These are phyloP conservation scores for Cryoendolithus antarcticus DNA, from an alignment of 2,329 filamentous ascomycete genomes.

Conservation along the genomic window DNA sequence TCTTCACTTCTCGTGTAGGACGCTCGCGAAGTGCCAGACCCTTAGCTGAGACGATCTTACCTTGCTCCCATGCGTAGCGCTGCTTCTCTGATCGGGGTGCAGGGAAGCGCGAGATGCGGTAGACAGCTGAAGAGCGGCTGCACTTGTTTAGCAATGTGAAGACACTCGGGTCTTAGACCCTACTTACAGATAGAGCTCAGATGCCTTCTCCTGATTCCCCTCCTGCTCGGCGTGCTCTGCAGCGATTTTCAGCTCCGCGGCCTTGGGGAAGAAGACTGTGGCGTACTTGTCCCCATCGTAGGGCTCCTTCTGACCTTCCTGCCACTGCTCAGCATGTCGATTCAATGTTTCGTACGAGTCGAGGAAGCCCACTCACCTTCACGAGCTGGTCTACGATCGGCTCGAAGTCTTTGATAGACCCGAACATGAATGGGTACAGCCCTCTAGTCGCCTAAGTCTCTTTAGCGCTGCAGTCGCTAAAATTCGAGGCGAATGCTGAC, in stretches of 20 bases:
- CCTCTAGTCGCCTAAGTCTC: conserved; percentile 36
- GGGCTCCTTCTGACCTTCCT: conserved; percentile 51
- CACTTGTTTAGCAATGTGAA: conserved; percentile 7
- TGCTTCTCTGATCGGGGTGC: conserved; percentile 38
- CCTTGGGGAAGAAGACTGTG: conserved; percentile 45
- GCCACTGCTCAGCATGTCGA: neutral
- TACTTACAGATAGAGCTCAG: conserved; percentile 46
- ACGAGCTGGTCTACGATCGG: conserved; percentile 55
- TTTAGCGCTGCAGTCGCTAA: no score
- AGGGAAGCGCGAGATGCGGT: conserved; percentile 62
- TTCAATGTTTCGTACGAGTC: no score
- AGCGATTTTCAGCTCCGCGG: conserved; percentile 41
- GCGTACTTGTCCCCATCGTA: conserved; percentile 54
- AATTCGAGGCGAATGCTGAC: conserved; percentile 34
- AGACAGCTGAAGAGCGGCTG: conserved; percentile 56
- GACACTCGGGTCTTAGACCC: neutral
- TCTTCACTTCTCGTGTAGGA: conserved; percentile 49
- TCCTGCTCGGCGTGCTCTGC: conserved; percentile 40
- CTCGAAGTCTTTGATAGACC: conserved; percentile 53
- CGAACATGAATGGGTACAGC: conserved; percentile 52
- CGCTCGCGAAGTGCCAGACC: conserved; percentile 38
- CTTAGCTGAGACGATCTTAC: conserved; percentile 52
- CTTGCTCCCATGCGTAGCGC: conserved; percentile 50
- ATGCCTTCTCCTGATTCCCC: conserved; percentile 42
- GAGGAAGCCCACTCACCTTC: conserved; percentile 26